phyloP scores from a whole-genome alignment of 805 yeast genomes.

The Yarrowia bubula region DNA sequence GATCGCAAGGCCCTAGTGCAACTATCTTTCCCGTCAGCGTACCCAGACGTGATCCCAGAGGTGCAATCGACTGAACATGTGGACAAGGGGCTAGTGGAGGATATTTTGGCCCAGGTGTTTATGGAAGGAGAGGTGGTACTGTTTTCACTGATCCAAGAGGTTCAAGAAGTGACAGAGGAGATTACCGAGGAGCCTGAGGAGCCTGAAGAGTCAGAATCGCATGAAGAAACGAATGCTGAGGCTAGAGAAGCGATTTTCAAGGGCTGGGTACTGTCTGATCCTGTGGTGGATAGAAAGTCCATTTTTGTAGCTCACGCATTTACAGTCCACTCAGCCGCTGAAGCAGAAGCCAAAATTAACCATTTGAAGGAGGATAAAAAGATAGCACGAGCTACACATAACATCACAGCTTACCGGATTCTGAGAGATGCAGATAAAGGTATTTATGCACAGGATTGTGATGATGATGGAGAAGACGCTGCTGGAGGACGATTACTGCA shows the following conservation, averaged over 20 bases:
- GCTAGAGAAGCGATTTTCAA: slow-evolving; percentile 29
- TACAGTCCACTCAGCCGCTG: slow-evolving; percentile 60
- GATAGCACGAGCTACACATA: slow-evolving; percentile 67
- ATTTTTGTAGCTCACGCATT: slow-evolving; percentile 78
- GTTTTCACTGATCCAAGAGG: slow-evolving; percentile 68
- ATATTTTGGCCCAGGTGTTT: slow-evolving; percentile 54
- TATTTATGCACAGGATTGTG: slow-evolving; percentile 73
- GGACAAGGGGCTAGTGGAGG: slow-evolving; percentile 44
- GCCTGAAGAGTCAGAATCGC: not conserved
- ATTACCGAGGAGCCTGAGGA: slow-evolving; percentile 1
- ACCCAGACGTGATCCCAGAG: slow-evolving; percentile 65
- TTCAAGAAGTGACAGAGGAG: slow-evolving; percentile 31
- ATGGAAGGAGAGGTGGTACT: slow-evolving; percentile 66
- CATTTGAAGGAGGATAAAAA: slow-evolving; percentile 61
- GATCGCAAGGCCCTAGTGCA: slow-evolving; percentile 50
- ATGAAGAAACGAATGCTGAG: slow-evolving; percentile 26
- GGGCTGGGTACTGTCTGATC: slow-evolving; percentile 77
- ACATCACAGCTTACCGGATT: slow-evolving; percentile 86
- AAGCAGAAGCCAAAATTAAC: slow-evolving; percentile 56
- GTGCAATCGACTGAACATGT: slow-evolving; percentile 54
- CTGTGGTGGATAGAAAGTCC: slow-evolving; percentile 78
- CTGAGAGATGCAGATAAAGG: slow-evolving; percentile 46
- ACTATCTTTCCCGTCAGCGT: slow-evolving; percentile 65
- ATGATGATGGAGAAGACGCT: slow-evolving; percentile 96
- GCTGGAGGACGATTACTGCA: slow-evolving; percentile 88